Evolutionary conservation across 2,329 filamentous ascomycete genomes (phyloP), one percentile per base, ranked within the genome.

Genomic region (Xylaria polymorpha): DNA sequence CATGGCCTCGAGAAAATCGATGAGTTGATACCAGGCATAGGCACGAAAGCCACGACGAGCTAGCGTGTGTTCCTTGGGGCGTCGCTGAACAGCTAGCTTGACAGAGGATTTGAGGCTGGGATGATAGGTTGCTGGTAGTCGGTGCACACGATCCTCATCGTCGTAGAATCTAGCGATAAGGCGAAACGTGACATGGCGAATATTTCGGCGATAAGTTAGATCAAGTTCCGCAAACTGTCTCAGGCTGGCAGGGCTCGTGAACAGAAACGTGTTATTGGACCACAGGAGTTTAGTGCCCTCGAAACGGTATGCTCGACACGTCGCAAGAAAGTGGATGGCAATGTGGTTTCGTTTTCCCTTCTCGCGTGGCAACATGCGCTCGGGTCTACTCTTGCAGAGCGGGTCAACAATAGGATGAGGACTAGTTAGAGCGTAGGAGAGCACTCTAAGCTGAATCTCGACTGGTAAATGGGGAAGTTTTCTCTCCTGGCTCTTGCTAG

Each of bases 101-200:
- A 84, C 78, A 7, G 82, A 78, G 61, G 79, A 83, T 67, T 79
- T 83, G 50, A 85, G 71, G 50, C 81, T 80, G 1, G 77, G 76
- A 69, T 86, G 84, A 70, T 86, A 83, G 9, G 76, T 77, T 25
- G 77, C 78, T 32, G 79, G 79, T 53, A 85, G 77, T 69, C 80
- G 82, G 70, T 84, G 84, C 20, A 67, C 70, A 15, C 79, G 78
- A 44, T 80, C 81, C 56, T 84, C 80, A 58, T 88, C 86, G 64
- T 88, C 85, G 69, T 87, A 89, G 74, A 86, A 88, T 61, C 81
- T 81, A 10, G 86, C 86, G 67, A 88, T 84, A 73, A 88, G 79
- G 50, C 87, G 85, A 48, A 88, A 78, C 35, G 80, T 87, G 73
- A 86, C 77, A 65, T 83, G 78, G 29, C 80, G 80, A 63, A 89